Percentiles rank a stretch among this genome's conserved stretches.
Conservation (phyloP, 148 eudicot species). For the Silene uniflora region DNA sequence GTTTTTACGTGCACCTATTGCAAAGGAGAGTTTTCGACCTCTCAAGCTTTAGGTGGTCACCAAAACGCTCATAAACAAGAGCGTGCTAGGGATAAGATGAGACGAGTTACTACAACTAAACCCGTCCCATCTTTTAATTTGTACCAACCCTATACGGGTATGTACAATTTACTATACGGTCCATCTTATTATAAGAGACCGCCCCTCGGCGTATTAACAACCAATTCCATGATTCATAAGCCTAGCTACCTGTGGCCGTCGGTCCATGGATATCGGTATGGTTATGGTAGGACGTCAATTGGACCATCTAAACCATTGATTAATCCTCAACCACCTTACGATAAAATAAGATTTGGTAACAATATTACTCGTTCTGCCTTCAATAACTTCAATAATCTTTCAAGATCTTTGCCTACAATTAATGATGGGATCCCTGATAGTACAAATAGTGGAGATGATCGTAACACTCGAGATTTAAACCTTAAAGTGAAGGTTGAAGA, state of each 20-base stretch:
- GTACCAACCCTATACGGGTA: slow-evolving; percentile 20
- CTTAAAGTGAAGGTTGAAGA: background rate
- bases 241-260: background rate
- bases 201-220: background rate
- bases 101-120: slow-evolving; percentile 18
- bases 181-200: slow-evolving; percentile 9
- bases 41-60: slow-evolving; percentile 35
- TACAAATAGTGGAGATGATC: background rate
- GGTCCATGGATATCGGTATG: slow-evolving; percentile 1
- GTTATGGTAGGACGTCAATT: background rate
- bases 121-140: slow-evolving; percentile 11
- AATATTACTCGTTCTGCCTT: background rate
- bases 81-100: slow-evolving; percentile 33
- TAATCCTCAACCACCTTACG: background rate
- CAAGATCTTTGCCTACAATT: background rate
- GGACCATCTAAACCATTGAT: slow-evolving; percentile 10
- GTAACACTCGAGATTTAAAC: background rate
- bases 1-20: slow-evolving; percentile 35
- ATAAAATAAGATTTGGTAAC: background rate
- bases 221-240: slow-evolving; percentile 16
- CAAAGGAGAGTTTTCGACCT: slow-evolving; percentile 30
- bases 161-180: slow-evolving; percentile 20
- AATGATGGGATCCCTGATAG: background rate
- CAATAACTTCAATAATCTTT: slow-evolving; percentile 6
- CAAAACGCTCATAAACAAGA: slow-evolving; percentile 41